Evolutionary conservation across 768 basidiomycete genomes (phyloP), one percentile per base, ranked within the genome.

Genomic region (Coprinopsis cinerea): DNA sequence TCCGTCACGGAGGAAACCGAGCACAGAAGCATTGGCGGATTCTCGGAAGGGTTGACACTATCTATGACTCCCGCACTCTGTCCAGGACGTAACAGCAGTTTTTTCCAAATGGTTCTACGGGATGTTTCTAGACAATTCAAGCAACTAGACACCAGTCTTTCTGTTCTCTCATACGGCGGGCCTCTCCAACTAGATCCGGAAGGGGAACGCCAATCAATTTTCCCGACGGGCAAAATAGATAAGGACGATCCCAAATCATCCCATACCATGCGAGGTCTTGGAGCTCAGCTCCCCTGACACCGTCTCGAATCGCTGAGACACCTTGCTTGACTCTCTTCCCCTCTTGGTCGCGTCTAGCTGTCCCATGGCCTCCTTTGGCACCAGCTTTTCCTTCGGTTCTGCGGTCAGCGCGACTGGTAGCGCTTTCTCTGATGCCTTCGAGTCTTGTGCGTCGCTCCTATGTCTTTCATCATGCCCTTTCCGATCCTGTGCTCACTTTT

Each of bases 301-400:
- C 22, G 5, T 32, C 26, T 17, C 26, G 14, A 18, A 5, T 20
- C 17, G 18, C 37, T n/a, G 37, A 32, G 32, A 14, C 54, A 79
- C 78, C 35, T 39, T 66, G 78, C 39, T 71, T 76, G 26, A 60
- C 64, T 26, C 66, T 63, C 28, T 75, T 76, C 27, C 11, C 17
- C 20, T 20, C 26, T 25, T 5, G 25, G 14, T 45, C 22, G 34
- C 35, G 15, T 18, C 44, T 25, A 4, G 30, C n/a, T n/a, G n/a
- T n/a, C n/a, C 14, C 39, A 56, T 56, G 55, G 40, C 55, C 36
- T 56, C 55, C 24, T 28, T 51, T 46, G 51, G 51, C 35, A 48
- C 55, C 23, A 36, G 49, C 27, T 53, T 51, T 40, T 42, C 36
- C 30, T 36, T 56, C 18, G 52, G 53, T 40, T 56, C 55, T 41